phyloP scores from a whole-genome alignment of 1,284 basidiomycete genomes.

The Fomes fomentarius region DNA sequence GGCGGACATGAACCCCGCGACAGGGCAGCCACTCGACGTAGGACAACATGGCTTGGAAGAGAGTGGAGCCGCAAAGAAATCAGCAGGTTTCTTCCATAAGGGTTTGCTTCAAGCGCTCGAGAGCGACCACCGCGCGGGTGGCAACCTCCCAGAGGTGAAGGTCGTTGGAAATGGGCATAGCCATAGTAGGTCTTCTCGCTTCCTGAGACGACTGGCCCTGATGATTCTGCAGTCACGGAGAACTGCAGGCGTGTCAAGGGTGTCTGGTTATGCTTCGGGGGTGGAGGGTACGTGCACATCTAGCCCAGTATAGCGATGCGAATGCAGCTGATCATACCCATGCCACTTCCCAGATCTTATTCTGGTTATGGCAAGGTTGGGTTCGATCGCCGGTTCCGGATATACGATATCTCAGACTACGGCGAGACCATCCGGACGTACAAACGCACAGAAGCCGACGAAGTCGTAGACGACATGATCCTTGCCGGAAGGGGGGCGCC shows the following conservation, averaged over 20 bases:
- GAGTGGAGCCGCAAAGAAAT: constrained; percentile 68
- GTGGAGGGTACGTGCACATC: constrained; percentile 68
- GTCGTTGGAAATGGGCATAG: constrained; percentile 87
- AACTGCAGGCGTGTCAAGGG: constrained; percentile 85
- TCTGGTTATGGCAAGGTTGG: constrained; percentile 84
- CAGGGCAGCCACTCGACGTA: constrained; percentile 63
- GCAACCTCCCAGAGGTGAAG: constrained; percentile 71
- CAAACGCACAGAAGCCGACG: constrained; percentile 81
- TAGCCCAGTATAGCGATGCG: not conserved
- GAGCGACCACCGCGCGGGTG: constrained; percentile 57
- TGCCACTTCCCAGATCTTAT: constrained; percentile 62
- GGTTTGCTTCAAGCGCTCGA: constrained; percentile 72
- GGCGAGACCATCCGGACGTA: constrained; percentile 90
- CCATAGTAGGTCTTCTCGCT: constrained; percentile 57
- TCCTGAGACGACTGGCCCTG: not conserved
- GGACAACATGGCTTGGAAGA: constrained; percentile 66
- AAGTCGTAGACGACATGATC: constrained; percentile 67
- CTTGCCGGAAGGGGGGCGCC: constrained; percentile 52
- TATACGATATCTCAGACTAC: constrained; percentile 85
- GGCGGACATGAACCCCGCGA: constrained; percentile 61
- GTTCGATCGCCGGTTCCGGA: constrained; percentile 88
- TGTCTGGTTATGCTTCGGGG: constrained; percentile 95
- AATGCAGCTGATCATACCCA: not conserved
- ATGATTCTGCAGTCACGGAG: constrained; percentile 67
- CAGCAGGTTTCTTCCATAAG: constrained; percentile 82